Conservation (phyloP, 352 stramenopile genomes). For the Phytophthora constricta region DNA sequence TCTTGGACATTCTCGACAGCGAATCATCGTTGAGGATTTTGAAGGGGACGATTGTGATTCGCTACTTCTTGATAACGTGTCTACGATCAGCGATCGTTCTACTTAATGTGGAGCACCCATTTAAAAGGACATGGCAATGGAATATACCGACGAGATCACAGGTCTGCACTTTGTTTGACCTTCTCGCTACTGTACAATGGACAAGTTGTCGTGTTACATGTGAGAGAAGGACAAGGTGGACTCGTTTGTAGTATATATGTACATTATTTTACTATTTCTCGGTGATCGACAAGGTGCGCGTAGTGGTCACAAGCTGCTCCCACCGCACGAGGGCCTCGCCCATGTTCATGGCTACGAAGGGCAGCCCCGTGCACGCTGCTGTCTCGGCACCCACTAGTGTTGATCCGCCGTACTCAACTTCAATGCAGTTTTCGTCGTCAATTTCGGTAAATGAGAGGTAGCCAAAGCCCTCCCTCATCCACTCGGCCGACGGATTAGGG, state of each 20-base stretch:
- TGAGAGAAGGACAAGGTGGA: too few species aligned
- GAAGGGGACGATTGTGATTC: background rate
- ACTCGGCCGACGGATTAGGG: constrained; percentile 25
- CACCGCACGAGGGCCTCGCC: constrained; percentile 43
- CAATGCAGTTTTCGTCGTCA: constrained; percentile 37
- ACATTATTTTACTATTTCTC: constrained; percentile 16
- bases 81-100: background rate
- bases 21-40: too few species aligned
- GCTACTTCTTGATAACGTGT: background rate
- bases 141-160: too few species aligned
- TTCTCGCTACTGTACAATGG: too few species aligned
- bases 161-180: too few species aligned
- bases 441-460: constrained; percentile 52
- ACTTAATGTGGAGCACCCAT: background rate
- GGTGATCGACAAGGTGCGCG: constrained; percentile 32
- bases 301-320: constrained; percentile 42
- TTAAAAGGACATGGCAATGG: background rate
- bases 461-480: constrained; percentile 45
- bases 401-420: constrained; percentile 49
- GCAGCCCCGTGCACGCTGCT: constrained; percentile 31
- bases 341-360: constrained; percentile 42
- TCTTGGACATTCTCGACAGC: too few species aligned
- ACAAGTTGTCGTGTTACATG: too few species aligned
- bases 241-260: constrained; percentile 21
- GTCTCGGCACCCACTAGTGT: constrained; percentile 36